Percentiles rank a stretch among this genome's conserved stretches.
Evolutionary conservation across 2,329 filamentous ascomycete species (phyloP).

Genomic region (Didymella pinodella): DNA sequence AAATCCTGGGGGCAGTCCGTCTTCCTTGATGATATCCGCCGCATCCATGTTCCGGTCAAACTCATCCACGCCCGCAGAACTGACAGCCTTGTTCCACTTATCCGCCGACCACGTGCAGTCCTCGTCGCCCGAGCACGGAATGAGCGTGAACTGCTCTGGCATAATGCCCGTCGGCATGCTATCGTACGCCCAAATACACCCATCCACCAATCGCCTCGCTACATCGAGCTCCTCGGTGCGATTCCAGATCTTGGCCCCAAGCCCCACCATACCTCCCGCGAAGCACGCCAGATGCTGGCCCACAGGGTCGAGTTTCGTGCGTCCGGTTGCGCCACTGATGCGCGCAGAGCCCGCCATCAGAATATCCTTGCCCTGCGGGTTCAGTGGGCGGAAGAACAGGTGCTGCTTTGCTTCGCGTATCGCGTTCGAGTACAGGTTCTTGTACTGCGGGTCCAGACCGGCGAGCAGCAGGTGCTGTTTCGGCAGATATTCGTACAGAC

Average conservation of each 20-base stretch:
- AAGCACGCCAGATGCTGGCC: constrained; percentile 64
- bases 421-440: constrained; percentile 73
- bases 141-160: constrained; percentile 58
- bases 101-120: constrained; percentile 56
- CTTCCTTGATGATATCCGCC: constrained; percentile 46
- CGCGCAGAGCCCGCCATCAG: constrained; percentile 71
- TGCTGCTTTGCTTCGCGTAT: constrained; percentile 74
- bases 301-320: constrained; percentile 53
- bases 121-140: constrained; percentile 53
- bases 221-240: constrained; percentile 58
- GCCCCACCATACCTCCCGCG: constrained; percentile 63
- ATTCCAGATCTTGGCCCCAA: constrained; percentile 62
- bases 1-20: constrained; percentile 54
- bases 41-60: constrained; percentile 29
- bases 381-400: constrained; percentile 81
- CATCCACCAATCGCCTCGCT: constrained; percentile 61
- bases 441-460: constrained; percentile 75
- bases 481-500: constrained; percentile 65
- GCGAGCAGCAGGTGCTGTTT: constrained; percentile 78
- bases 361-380: constrained; percentile 71
- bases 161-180: constrained; percentile 61
- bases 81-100: constrained; percentile 53
- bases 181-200: constrained; percentile 65
- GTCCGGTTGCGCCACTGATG: constrained; percentile 53
- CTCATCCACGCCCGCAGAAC: constrained; percentile 24